These are phyloP conservation scores for Trichoderma brevicompactum DNA, from an alignment of 2,329 filamentous ascomycete species.

Conservation along the genomic window DNA sequence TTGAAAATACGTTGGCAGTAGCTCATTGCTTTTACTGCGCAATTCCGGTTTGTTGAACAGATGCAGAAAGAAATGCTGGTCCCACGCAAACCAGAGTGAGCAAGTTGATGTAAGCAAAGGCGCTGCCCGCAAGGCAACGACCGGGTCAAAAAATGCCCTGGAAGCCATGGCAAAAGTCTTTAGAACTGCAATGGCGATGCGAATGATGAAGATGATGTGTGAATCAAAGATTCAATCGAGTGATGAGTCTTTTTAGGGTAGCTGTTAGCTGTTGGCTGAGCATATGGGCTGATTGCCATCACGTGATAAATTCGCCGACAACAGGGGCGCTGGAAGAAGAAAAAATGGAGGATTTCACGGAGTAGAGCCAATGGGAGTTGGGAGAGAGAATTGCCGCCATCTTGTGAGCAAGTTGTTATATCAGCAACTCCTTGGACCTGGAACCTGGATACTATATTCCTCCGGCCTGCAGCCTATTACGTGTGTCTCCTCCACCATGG, in stretches of 20 bases:
- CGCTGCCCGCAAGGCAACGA: conserved; percentile 44
- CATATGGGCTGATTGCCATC: neutral
- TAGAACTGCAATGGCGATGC: neutral
- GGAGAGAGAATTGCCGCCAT: too few relatives aligned
- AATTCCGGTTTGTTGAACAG: conserved; percentile 42
- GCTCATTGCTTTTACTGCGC: conserved; percentile 34
- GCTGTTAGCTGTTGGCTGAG: too few relatives aligned
- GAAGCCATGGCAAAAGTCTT: neutral
- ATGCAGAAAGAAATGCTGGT: conserved; percentile 50
- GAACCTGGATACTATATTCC: too few relatives aligned
- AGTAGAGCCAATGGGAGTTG: too few relatives aligned
- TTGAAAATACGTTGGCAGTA: conserved; percentile 47
- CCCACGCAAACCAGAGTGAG: conserved; percentile 50
- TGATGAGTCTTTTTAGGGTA: conserved; percentile 1
- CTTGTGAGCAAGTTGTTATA: too few relatives aligned
- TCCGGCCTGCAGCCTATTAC: too few relatives aligned
- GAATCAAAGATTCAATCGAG: neutral
- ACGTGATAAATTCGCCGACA: conserved; percentile 5
- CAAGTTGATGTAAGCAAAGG: conserved; percentile 54
- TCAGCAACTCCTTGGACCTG: too few relatives aligned
- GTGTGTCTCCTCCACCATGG: too few relatives aligned
- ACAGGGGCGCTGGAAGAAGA: too few relatives aligned
- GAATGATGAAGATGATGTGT: neutral
- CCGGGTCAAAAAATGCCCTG: conserved; percentile 11
- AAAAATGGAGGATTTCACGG: too few relatives aligned